Base-by-base conservation (phyloP, 2,329 filamentous ascomycete species). In the Pseudocercospora cruenta region DNA sequence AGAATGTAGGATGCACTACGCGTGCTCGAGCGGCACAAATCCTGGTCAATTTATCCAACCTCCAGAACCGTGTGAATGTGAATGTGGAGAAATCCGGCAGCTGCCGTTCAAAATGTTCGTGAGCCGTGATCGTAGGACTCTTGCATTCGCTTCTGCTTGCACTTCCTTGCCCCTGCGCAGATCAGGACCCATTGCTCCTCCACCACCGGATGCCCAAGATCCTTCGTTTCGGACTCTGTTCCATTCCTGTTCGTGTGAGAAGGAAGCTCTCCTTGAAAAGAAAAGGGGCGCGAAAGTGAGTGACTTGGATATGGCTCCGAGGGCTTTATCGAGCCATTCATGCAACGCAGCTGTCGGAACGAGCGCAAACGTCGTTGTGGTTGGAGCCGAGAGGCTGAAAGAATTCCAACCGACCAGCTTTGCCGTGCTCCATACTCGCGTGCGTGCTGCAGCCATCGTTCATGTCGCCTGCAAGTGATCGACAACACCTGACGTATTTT, bases 391-490 rank as follows among this genome's bases (percentile, higher is more conserved):
- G 47, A 51, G 47, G 47, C 47, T 51, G 21, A 51, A 22, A 51
- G 19, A 16, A 43, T 7, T 43, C 47, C 47, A 51, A 22, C 21
- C 21, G 21, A 22, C 14, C 47, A 22, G 14, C 3, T 14, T 51
- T 26, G 55, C 55, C 55, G 55, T 58, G 55, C 55, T 58, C 55
- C 55, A 58, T 36, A 14, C 19, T 58, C 55, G 55, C 55, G 55
- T 58, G 55, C 55, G 55, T 8, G n/a, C 28, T 24, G 55, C 55
- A 58, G 55, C 28, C 16, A 22, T 58, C 55, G 55, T 58, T 58
- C 55, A 43, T 39, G 55, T 58, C 55, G 55, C 55, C n/a, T 58
- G 55, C 55, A 58, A 19, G 55, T 22, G 55, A 58, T 58, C 55
- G 55, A 58, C 55, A 26, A 10, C 39, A 19, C 22, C 51, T 31